These are phyloP conservation scores for Prototheca cutis DNA, from an alignment of 163 green algal species.

Conservation along the genomic window DNA sequence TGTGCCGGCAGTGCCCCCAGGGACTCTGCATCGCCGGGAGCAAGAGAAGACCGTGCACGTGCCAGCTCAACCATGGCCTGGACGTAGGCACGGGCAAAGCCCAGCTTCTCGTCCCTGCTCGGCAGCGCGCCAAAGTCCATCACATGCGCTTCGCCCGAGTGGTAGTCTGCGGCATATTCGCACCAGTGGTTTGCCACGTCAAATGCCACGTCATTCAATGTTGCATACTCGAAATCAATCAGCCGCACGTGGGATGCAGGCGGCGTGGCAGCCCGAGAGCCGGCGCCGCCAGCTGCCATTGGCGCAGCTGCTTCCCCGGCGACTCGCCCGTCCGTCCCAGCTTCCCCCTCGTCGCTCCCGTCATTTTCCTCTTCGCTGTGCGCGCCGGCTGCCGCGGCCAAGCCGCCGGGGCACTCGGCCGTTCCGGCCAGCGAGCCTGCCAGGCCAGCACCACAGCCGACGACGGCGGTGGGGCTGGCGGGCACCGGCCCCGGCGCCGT, in stretches of 20 bases:
- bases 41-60: too few relatives aligned
- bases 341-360: background rate
- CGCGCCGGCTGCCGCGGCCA: background rate
- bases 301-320: conserved; percentile 2
- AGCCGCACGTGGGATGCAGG: conserved; percentile 26
- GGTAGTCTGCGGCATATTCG: conserved; percentile 63
- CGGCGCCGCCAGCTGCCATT: too few relatives aligned
- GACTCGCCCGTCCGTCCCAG: background rate
- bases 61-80: background rate
- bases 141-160: conserved; percentile 19
- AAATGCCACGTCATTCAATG: conserved; percentile 47
- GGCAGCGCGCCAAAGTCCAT: background rate
- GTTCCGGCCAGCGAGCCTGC: too few relatives aligned
- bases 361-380: background rate
- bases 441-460: too few relatives aligned
- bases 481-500: too few relatives aligned
- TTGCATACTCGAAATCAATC: conserved; percentile 71
- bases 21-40: conserved; percentile 1
- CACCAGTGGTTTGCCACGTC: conserved; percentile 75
- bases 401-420: too few relatives aligned
- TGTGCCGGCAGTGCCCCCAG: too few relatives aligned
- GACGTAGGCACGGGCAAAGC: background rate
- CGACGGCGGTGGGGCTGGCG: too few relatives aligned
- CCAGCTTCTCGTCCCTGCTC: background rate
- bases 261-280: too few relatives aligned